Conservation (phyloP, 139 green algal species). For the Ostreobium quekettii region DNA sequence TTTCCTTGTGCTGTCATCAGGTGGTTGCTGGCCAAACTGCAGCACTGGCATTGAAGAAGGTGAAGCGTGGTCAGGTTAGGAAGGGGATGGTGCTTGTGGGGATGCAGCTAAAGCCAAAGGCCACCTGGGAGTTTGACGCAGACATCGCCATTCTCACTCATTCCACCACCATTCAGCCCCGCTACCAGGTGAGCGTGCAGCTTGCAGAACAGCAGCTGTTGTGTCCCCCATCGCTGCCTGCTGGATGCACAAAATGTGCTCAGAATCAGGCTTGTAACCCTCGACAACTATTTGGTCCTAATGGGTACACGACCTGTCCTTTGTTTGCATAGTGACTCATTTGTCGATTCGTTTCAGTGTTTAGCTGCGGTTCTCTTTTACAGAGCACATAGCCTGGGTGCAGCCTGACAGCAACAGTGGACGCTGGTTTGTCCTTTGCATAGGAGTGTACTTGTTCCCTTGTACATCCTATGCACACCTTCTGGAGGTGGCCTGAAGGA, state of each 20-base stretch:
- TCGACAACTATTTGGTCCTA: not conserved
- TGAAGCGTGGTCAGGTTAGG: slow-evolving; percentile 67
- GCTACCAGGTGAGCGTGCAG: slow-evolving; percentile 51
- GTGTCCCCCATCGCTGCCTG: not conserved
- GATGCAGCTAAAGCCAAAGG: slow-evolving; percentile 44
- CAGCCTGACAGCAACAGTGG: no score
- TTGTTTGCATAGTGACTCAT: no score
- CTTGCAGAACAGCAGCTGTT: no score
- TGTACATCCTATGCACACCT: no score
- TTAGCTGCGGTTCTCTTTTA: no score
- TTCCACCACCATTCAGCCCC: slow-evolving; percentile 81
- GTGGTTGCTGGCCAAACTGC: slow-evolving; percentile 84
- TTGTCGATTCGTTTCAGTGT: no score
- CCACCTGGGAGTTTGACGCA: slow-evolving; percentile 80
- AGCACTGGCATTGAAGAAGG: slow-evolving; percentile 78
- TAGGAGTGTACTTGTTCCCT: no score
- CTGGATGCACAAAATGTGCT: not conserved
- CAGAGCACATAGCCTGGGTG: no score
- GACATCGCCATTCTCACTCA: slow-evolving; percentile 90
- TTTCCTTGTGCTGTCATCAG: no score
- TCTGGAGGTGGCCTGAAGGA: no score
- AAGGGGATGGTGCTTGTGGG: slow-evolving; percentile 89
- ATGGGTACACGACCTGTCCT: not conserved
- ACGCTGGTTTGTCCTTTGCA: no score
- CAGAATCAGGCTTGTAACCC: slow-evolving; percentile 1